Percentiles rank a stretch among this genome's conserved stretches.
Evolutionary conservation across 176 grass and related monocot genomes (phyloP).

Genomic region (Oryza rufipogon): DNA sequence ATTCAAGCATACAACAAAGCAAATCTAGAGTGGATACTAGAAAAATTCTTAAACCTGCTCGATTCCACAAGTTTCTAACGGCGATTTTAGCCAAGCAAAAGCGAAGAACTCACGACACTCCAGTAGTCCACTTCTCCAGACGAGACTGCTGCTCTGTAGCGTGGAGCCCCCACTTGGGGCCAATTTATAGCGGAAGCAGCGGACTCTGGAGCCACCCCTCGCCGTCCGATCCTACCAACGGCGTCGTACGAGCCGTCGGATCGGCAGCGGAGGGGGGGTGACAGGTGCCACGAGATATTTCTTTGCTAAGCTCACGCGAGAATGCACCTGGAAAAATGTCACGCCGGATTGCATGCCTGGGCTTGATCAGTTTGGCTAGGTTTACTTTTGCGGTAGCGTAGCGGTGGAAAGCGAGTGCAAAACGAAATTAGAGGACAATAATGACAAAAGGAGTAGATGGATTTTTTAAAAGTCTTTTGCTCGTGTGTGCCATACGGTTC

Average conservation of each 20-base stretch:
- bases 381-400: background rate
- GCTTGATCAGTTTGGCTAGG: background rate
- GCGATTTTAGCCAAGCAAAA: background rate
- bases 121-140: background rate
- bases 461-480: background rate
- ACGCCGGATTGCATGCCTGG: background rate
- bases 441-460: background rate
- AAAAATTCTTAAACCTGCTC: no score
- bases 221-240: background rate
- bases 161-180: background rate
- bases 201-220: background rate
- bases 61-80: no score
- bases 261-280: background rate
- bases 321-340: background rate
- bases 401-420: conserved; percentile 15
- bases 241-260: conserved; percentile 10
- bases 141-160: background rate
- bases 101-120: conserved; percentile 4
- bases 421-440: background rate
- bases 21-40: background rate
- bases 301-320: background rate
- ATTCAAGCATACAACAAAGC: background rate
- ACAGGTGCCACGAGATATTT: background rate
- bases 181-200: conserved; percentile 31
- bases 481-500: background rate